phyloP scores from a whole-genome alignment of 2,329 filamentous ascomycete genomes.

The Orbilia oligospora region DNA sequence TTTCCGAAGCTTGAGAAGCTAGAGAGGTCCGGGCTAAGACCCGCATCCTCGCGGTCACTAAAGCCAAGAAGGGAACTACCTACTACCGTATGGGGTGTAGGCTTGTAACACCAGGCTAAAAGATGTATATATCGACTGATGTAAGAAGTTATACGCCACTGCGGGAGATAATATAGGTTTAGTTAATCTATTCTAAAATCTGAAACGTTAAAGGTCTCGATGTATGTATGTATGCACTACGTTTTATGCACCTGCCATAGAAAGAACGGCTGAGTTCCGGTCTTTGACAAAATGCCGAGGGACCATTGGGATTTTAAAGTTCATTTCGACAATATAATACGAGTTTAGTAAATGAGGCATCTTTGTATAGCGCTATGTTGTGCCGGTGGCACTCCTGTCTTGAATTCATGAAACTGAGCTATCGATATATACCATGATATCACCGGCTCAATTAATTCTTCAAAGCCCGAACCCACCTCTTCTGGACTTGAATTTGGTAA shows the following conservation, averaged over 20 bases:
- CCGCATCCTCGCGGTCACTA: neutral
- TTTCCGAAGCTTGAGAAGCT: neutral
- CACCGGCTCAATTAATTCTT: too few relatives aligned
- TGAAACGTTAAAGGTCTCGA: constrained; percentile 6
- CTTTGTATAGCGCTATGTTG: too few relatives aligned
- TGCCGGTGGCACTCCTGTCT: too few relatives aligned
- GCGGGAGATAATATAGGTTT: neutral
- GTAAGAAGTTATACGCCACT: neutral
- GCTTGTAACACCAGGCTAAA: neutral
- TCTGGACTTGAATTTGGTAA: too few relatives aligned
- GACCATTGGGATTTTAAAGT: too few relatives aligned
- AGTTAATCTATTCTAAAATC: neutral
- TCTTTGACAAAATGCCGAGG: too few relatives aligned
- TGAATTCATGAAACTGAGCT: too few relatives aligned
- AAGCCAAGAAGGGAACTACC: neutral
- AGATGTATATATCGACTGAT: neutral
- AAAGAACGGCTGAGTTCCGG: neutral
- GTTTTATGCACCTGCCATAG: neutral
- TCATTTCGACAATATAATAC: too few relatives aligned
- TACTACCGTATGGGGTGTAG: neutral
- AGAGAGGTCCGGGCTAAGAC: neutral
- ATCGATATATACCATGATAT: too few relatives aligned
- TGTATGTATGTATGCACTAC: neutral
- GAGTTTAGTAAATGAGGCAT: too few relatives aligned
- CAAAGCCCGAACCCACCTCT: too few relatives aligned